phyloP scores from a whole-genome alignment of 495 filamentous ascomycete species.

The Xylaria cubensis region DNA sequence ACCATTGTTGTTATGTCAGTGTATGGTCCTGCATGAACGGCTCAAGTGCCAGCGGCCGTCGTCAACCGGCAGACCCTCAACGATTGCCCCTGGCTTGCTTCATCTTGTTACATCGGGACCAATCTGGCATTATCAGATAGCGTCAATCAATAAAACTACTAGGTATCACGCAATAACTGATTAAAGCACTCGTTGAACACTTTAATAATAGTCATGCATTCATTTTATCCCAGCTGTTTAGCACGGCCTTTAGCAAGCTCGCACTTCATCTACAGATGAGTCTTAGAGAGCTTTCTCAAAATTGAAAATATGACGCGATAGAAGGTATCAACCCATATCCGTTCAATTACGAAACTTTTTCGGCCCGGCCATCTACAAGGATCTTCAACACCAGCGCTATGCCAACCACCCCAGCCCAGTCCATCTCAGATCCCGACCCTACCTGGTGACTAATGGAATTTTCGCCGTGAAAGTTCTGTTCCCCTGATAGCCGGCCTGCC shows the following conservation, averaged over 20 bases:
- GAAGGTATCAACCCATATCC: background rate
- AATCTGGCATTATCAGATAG: background rate
- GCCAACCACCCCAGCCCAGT: slow-evolving; percentile 3
- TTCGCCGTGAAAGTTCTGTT: background rate
- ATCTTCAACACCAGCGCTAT: slow-evolving; percentile 15
- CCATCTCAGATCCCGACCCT: slow-evolving; percentile 1
- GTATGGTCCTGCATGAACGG: slow-evolving; percentile 7
- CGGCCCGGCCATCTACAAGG: background rate
- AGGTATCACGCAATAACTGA: background rate
- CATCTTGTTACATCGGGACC: background rate
- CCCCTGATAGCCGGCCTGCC: background rate
- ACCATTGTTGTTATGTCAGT: background rate
- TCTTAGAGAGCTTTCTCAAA: background rate
- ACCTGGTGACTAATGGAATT: too few relatives aligned
- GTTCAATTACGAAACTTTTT: slow-evolving; percentile 1
- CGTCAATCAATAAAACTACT: background rate
- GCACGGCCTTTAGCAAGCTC: background rate
- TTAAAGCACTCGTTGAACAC: background rate
- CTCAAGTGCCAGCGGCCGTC: slow-evolving; percentile 26
- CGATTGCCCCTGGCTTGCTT: background rate
- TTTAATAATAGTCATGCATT: too few relatives aligned
- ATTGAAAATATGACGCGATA: background rate
- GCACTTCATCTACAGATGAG: too few relatives aligned
- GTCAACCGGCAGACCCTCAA: slow-evolving; percentile 18
- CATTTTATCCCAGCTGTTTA: background rate